A percentile compares a stretch with the other conserved stretches of the same genome.
These are phyloP conservation scores for Beauveria sp. DNA, from an alignment of 2,329 filamentous ascomycete species.

Conservation along the genomic window DNA sequence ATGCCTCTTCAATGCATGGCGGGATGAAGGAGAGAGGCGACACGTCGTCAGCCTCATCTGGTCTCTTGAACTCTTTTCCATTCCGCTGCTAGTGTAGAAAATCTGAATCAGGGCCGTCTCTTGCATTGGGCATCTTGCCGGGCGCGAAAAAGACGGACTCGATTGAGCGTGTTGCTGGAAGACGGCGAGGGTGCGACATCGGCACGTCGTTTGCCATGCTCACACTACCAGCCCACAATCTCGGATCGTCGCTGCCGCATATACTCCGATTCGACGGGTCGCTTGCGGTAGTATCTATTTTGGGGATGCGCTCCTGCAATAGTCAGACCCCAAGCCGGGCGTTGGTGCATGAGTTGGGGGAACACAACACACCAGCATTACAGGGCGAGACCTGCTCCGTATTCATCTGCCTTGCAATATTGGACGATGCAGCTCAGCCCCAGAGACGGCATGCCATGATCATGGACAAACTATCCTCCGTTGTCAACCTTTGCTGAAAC, in stretches of 20 bases:
- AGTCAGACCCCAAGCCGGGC: not conserved
- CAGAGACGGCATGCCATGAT: no score
- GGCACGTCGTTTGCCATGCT: not conserved
- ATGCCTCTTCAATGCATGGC: no score
- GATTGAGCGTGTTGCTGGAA: not conserved
- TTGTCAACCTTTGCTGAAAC: no score
- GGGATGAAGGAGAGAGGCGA: not conserved
- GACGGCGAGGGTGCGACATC: not conserved
- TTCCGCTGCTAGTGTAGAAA: not conserved
- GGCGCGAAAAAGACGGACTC: not conserved
- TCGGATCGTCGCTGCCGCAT: conserved; percentile 1
- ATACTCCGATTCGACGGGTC: not conserved
- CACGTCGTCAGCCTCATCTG: not conserved
- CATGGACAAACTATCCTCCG: no score
- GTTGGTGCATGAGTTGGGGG: not conserved
- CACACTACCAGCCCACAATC: not conserved
- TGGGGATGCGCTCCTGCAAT: not conserved
- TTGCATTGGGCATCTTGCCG: no score
- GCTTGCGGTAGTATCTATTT: not conserved
- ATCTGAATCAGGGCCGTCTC: not conserved
- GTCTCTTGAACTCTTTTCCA: not conserved
- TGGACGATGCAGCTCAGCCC: no score
- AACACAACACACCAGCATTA: not conserved
- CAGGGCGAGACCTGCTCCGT: not conserved
- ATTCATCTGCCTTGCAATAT: no score